Percentiles rank a stretch among this genome's conserved stretches.
phyloP scores from a whole-genome alignment of 768 basidiomycete genomes.

The Suillus sp. region DNA sequence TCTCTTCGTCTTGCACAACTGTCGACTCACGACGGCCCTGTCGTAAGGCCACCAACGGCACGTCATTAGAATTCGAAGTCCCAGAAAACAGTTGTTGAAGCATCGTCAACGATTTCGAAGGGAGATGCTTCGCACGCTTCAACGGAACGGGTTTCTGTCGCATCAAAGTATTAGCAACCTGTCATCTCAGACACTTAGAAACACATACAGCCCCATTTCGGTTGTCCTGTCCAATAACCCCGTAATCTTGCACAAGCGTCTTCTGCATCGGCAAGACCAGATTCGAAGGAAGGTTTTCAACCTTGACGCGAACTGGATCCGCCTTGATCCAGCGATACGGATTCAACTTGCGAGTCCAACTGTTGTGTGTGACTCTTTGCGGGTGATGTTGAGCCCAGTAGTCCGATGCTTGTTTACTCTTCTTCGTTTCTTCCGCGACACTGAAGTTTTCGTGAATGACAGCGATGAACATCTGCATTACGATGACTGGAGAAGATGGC shows the following conservation, averaged over 20 bases:
- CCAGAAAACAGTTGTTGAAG: conserved; percentile 72
- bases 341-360: conserved; percentile 79
- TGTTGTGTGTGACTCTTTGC: conserved; percentile 39
- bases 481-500: conserved; percentile 60
- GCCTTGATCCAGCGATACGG: conserved; percentile 85
- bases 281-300: conserved; percentile 70
- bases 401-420: conserved; percentile 72
- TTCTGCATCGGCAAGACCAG: conserved; percentile 82
- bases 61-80: conserved; percentile 48
- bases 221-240: conserved; percentile 38
- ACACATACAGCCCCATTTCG: conserved; percentile 32
- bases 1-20: conserved; percentile 48
- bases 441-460: conserved; percentile 96
- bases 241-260: conserved; percentile 64
- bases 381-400: conserved; percentile 64
- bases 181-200: conserved; percentile 12
- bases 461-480: conserved; percentile 95
- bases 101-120: conserved; percentile 57
- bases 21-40: conserved; percentile 35
- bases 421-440: conserved; percentile 89
- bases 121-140: conserved; percentile 50
- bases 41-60: conserved; percentile 61
- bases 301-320: conserved; percentile 70
- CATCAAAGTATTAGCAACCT: conserved; percentile 23
- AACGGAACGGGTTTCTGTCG: conserved; percentile 19